Evolutionary conservation across 2,329 filamentous ascomycete species (phyloP).

Genomic region (Botrytis fabae): DNA sequence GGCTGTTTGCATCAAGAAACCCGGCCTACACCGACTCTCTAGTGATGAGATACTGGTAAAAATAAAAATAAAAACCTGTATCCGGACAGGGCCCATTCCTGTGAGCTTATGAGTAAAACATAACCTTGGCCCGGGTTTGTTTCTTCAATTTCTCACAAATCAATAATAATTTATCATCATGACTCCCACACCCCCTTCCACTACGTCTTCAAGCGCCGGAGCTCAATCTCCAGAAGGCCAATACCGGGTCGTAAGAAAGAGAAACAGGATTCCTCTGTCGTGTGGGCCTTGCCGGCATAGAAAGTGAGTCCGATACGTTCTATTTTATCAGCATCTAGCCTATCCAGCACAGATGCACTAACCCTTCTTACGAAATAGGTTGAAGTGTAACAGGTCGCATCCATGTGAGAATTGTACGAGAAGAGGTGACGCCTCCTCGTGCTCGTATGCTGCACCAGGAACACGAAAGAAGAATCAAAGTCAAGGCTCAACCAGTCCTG

Average conservation of each 20-base stretch:
- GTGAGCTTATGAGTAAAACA: slow-evolving; percentile 26
- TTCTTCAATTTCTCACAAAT: slow-evolving; percentile 26
- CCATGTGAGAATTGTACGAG: slow-evolving; percentile 96
- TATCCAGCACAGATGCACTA: slow-evolving; percentile 36
- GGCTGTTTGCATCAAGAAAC: slow-evolving; percentile 24
- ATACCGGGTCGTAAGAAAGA: slow-evolving; percentile 84
- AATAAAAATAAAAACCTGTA: slow-evolving; percentile 17
- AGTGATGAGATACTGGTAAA: slow-evolving; percentile 23
- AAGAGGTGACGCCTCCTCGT: slow-evolving; percentile 76
- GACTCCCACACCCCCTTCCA: slow-evolving; percentile 77
- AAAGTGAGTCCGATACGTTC: slow-evolving; percentile 62
- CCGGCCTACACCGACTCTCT: slow-evolving; percentile 25
- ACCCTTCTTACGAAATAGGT: slow-evolving; percentile 46
- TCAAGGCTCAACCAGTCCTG: slow-evolving; percentile 65
- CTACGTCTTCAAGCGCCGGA: slow-evolving; percentile 71
- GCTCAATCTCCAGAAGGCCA: slow-evolving; percentile 80
- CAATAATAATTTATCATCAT: slow-evolving; percentile 46
- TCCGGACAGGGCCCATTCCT: slow-evolving; percentile 28
- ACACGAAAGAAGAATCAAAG: slow-evolving; percentile 71
- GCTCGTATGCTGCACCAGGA: slow-evolving; percentile 75
- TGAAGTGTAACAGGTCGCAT: slow-evolving; percentile 90
- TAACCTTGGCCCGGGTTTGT: slow-evolving; percentile 22
- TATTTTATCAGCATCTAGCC: slow-evolving; percentile 27
- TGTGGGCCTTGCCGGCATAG: slow-evolving; percentile 88
- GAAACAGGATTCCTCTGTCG: slow-evolving; percentile 88